Evolutionary conservation across 2,329 filamentous ascomycete genomes (phyloP), one percentile per base, ranked within the genome.

Genomic region (Xylariaceae sp.): DNA sequence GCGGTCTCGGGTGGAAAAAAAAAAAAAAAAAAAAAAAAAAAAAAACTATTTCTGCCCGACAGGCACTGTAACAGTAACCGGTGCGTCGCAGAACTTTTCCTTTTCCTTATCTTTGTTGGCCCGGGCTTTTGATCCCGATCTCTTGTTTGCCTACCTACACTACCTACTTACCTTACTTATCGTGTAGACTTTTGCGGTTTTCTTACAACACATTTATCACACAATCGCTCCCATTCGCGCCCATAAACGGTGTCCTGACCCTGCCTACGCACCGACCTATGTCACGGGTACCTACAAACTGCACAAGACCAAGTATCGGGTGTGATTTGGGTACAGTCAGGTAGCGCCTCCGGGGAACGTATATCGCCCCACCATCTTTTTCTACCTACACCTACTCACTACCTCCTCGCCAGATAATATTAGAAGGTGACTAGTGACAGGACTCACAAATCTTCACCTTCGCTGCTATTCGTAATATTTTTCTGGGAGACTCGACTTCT

Each of bases 311-410:
- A 30, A 44, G 42, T 44, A 44, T 27, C 27, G 9, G 7, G 5
- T 9, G 26, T 44, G 12, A 9, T 44, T 44, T 44, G 27, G 42
- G 27, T 30, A 44, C 39, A 44, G 29, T 26, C 42, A 30, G n/a
- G 26, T 7, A 32, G 43, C 29, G 6, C 43, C 32, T 9, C 8
- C 6, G 4, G 11, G 29, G 29, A 45, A 32, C 9, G 43, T 7
- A 9, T 11, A 26, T 45, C 64, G 62, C 64, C 64, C 64, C 64
- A 62, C 64, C 29, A 32, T 12, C 43, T 45, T 45, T 45, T 12
- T 26, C 39, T 40, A 40, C 39, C 39, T 40, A 40, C 39, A 37
- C 39, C 42, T 12, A 31, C 43, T 37, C 8, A 6, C 43, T 45
- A n/a, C 30, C 29, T 45, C 12, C 19, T 11, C 12, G 6, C 29